Evolutionary conservation across 345 rosid species (phyloP).

Genomic region (Populus euphratica): DNA sequence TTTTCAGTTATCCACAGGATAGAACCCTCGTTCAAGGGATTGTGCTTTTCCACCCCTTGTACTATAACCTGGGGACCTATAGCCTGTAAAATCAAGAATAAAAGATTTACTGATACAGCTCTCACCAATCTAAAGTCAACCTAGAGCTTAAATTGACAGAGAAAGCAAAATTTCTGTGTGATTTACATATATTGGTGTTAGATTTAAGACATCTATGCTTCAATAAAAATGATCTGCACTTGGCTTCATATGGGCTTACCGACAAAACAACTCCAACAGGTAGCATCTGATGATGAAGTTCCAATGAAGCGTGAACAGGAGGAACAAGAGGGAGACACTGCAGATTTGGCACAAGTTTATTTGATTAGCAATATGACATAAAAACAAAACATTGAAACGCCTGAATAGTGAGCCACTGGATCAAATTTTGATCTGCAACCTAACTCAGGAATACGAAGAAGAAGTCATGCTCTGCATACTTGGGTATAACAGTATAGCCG

Average conservation of each 20-base stretch:
- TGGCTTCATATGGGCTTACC: conserved; percentile 41
- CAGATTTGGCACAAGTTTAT: conserved; percentile 5
- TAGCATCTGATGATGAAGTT: conserved; percentile 58
- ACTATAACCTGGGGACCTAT: conserved; percentile 74
- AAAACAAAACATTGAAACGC: neutral
- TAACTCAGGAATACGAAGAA: neutral
- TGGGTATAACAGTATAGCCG: neutral
- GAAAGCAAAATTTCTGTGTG: neutral
- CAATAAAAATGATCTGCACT: neutral
- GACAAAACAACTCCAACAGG: conserved; percentile 87
- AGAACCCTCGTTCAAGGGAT: conserved; percentile 82
- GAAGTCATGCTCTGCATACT: neutral
- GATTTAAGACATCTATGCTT: neutral
- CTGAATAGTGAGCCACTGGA: neutral
- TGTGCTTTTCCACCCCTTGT: conserved; percentile 75
- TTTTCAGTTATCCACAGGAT: conserved; percentile 74
- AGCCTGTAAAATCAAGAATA: conserved; percentile 38
- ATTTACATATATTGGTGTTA: neutral
- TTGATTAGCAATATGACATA: neutral
- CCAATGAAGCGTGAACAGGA: conserved; percentile 51
- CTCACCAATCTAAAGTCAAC: neutral
- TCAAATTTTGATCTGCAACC: neutral
- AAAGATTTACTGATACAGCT: neutral
- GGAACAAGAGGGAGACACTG: conserved; percentile 88
- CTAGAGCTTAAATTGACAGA: neutral